Evolutionary conservation across 73 alveolate genomes (phyloP), one percentile per base, ranked within the genome.

Genomic region (Stentor coeruleus): DNA sequence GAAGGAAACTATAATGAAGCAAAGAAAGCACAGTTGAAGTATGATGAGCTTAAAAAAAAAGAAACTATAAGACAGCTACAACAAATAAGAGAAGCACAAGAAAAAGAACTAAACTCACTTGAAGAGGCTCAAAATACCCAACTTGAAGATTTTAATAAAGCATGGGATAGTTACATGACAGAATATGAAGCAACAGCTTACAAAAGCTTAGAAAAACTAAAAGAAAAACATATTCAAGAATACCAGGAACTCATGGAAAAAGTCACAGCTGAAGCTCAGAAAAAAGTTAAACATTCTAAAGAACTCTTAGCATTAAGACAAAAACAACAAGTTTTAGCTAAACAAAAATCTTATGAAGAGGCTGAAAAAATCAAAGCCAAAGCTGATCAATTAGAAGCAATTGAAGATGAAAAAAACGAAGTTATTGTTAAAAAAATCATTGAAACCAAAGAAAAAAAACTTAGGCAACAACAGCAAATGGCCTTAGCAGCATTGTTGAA

Each of bases 171-270:
- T 31, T 90, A 90, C 77, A 90, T 90, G 96, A 77, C 91, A 1
- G 96, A 90, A 73, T 90, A 90, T 76, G 96, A 90, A 49, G 96
- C 96, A 0, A 90, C 96, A 15, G 96, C 96, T 31, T 90, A 90
- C 75, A 88, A 82, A 14, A 82, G 91, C 14, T 66, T 90, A 2
- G 96, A 90, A 74, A 90, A 88, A 75, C 87, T 90, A 3, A 87
- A 90, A 75, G 93, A 85, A 84, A 30, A 81, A 40, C 95, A 90
- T 66, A 74, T 86, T 72, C 74, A 74, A 6, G 95, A 90, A 58
- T 76, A 86, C 66, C 74, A 90, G 66, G 84, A 90, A 49, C 59
- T 87, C 38, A 57, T 74, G 59, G 89, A 82, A 42, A 81, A 83
- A 72, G 81, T 90, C 35, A 82, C 89, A 41, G 38, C 79, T 30